Percentiles rank a stretch among this genome's conserved stretches.
phyloP scores from a whole-genome alignment of 208 protist species.

The Kentomonas sorsogonicus region DNA sequence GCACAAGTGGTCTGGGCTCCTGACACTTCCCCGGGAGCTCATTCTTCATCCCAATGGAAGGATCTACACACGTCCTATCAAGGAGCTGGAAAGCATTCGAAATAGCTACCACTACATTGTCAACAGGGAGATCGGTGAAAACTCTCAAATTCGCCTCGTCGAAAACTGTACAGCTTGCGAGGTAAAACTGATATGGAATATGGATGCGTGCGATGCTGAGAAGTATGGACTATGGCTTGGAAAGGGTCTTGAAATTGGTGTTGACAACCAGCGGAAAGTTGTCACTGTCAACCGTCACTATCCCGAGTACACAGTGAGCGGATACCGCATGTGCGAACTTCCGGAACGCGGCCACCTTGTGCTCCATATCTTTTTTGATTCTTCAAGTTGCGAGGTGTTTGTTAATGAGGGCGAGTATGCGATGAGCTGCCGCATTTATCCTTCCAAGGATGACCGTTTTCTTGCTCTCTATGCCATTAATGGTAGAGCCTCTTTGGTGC shows the following conservation, averaged over 20 bases:
- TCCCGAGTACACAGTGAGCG: conserved; percentile 39
- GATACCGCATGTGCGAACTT: conserved; percentile 42
- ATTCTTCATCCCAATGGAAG: conserved; percentile 26
- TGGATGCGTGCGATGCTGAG: conserved; percentile 31
- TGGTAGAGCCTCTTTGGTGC: conserved; percentile 27
- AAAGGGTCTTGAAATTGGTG: conserved; percentile 34
- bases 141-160: conserved; percentile 27
- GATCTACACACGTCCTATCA: conserved; percentile 25
- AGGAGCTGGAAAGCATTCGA: conserved; percentile 35
- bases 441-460: conserved; percentile 16
- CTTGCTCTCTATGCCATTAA: conserved; percentile 36
- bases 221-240: conserved; percentile 67
- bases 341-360: conserved; percentile 17
- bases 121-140: conserved; percentile 20
- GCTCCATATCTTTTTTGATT: conserved; percentile 47
- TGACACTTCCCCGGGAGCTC: conserved; percentile 37
- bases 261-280: conserved; percentile 30
- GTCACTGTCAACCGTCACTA: conserved; percentile 55
- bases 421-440: conserved; percentile 47
- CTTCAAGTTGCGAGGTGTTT: conserved; percentile 54
- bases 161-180: conserved; percentile 35
- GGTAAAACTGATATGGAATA: conserved; percentile 28
- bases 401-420: conserved; percentile 43
- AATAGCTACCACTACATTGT: conserved; percentile 23
- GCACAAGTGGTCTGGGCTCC: conserved; percentile 43